A percentile compares a stretch with the other conserved stretches of the same genome.
Evolutionary conservation across 306 rosid genomes (phyloP).

Genomic region (Dalbergia oliveri): DNA sequence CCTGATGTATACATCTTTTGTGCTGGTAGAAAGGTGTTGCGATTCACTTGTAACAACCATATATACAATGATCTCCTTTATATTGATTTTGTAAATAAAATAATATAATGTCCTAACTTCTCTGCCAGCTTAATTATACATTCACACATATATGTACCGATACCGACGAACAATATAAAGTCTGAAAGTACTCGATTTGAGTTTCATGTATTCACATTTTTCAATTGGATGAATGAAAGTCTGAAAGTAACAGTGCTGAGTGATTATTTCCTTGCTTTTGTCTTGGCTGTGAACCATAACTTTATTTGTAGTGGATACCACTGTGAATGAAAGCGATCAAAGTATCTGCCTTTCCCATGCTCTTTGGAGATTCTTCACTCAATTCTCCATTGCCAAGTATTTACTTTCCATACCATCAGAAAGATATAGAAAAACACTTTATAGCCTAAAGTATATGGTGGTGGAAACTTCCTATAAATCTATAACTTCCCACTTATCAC

Average conservation of each 20-base stretch:
- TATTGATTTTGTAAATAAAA: background rate
- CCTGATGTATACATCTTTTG: background rate
- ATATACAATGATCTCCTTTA: background rate
- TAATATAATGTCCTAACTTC: background rate
- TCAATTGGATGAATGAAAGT: background rate
- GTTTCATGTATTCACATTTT: background rate
- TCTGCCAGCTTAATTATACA: background rate
- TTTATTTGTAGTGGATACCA: conserved; percentile 36
- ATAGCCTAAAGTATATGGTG: background rate
- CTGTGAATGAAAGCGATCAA: conserved; percentile 14
- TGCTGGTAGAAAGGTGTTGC: too few species aligned
- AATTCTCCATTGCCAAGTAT: conserved; percentile 29
- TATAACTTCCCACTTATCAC: conserved; percentile 35
- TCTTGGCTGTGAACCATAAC: conserved; percentile 12
- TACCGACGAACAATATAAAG: too few species aligned
- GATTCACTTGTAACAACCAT: background rate
- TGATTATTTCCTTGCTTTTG: background rate
- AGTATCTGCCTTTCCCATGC: conserved; percentile 38
- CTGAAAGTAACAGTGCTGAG: background rate
- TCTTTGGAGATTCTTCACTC: conserved; percentile 52
- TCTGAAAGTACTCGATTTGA: too few species aligned
- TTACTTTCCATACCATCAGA: background rate
- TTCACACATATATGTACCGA: background rate
- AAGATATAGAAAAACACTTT: background rate
- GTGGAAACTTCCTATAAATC: conserved; percentile 30